A percentile compares a stretch with the other conserved stretches of the same genome.
phyloP scores from a whole-genome alignment of 305 asterid species.

The Fraxinus nigra region DNA sequence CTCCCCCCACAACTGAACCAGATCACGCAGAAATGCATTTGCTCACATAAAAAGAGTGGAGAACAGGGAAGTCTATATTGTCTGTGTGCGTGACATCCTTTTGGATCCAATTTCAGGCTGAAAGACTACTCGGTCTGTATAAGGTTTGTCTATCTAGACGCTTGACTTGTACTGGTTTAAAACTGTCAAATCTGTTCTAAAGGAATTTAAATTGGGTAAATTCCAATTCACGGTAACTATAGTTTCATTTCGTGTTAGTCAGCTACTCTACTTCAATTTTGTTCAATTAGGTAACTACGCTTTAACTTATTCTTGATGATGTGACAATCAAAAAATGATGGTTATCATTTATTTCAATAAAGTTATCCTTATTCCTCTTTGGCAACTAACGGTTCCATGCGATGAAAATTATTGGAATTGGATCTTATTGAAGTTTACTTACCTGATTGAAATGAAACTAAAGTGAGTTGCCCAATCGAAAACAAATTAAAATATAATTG shows the following conservation, averaged over 20 bases:
- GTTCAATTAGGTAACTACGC: background rate
- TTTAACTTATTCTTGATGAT: background rate
- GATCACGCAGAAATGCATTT: constrained; percentile 42
- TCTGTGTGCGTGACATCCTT: constrained; percentile 28
- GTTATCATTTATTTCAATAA: background rate
- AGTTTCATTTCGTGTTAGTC: background rate
- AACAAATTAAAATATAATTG: background rate
- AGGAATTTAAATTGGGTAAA: background rate
- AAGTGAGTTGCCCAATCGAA: background rate
- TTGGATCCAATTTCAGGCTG: constrained; percentile 31
- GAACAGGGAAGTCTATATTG: constrained; percentile 21
- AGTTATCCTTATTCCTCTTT: background rate
- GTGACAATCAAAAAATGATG: background rate
- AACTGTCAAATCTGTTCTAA: background rate
- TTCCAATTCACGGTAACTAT: background rate
- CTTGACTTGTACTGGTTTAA: constrained; percentile 4
- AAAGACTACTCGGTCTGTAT: constrained; percentile 27
- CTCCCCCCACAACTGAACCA: constrained; percentile 44
- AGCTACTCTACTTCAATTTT: background rate
- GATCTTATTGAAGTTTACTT: background rate
- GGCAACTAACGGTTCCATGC: background rate
- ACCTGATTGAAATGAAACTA: background rate
- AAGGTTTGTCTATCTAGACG: constrained; percentile 43
- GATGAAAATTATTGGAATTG: background rate
- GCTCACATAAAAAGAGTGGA: constrained; percentile 39